Evolutionary conservation across 805 yeast species (phyloP).

Genomic region (Spathaspora arborariae): DNA sequence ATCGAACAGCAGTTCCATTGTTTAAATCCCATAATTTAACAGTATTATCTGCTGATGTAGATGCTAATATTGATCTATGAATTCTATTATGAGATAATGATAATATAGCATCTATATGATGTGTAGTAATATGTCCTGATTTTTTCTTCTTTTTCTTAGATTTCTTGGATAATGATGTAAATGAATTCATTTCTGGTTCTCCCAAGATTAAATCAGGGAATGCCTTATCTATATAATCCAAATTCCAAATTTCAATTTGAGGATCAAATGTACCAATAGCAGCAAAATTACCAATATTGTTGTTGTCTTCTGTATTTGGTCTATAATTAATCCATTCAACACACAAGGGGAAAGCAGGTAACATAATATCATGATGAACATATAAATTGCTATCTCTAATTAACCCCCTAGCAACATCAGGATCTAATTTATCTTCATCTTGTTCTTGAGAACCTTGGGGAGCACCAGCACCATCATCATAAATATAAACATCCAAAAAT

Average conservation of each 20-base stretch:
- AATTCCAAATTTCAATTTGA: constrained; percentile 94
- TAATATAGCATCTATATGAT: constrained; percentile 92
- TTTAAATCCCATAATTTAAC: constrained; percentile 93
- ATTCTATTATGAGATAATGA: constrained; percentile 78
- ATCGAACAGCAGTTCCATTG: constrained; percentile 70
- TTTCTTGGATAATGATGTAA: constrained; percentile 40
- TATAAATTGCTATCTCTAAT: constrained; percentile 74
- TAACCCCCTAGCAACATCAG: constrained; percentile 71
- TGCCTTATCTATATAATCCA: constrained; percentile 88
- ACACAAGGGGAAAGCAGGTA: constrained; percentile 95
- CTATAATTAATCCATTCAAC: constrained; percentile 89
- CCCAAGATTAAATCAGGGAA: constrained; percentile 94
- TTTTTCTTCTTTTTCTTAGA: constrained; percentile 49
- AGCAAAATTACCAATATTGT: constrained; percentile 79
- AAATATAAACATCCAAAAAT: constrained; percentile 86
- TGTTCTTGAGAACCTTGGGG: constrained; percentile 64
- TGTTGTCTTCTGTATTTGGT: constrained; percentile 41
- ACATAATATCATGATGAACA: constrained; percentile 94
- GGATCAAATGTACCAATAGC: constrained; percentile 98
- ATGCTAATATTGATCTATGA: constrained; percentile 82
- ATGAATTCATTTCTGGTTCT: constrained; percentile 50
- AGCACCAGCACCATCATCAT: constrained; percentile 90
- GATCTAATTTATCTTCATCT: constrained; percentile 63
- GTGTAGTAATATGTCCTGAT: constrained; percentile 56
- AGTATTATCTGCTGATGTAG: constrained; percentile 93